phyloP scores from a whole-genome alignment of 1,284 basidiomycete species.

The Microbotryum violaceum region DNA sequence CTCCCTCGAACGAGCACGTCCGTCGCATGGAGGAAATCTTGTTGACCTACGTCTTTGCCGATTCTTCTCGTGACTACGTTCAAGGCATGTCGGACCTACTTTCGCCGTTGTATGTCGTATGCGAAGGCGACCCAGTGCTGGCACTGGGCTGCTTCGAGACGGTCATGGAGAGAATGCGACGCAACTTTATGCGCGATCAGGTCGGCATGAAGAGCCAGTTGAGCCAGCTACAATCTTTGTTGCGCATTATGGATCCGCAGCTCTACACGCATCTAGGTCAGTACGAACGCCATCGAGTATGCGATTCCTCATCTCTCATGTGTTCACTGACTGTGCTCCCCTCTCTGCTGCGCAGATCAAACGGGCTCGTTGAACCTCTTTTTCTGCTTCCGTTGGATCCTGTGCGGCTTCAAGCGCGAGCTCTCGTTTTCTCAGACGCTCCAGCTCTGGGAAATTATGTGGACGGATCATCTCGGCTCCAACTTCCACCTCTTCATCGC shows the following conservation, averaged over 20 bases:
- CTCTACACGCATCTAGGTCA: slow-evolving; percentile 75
- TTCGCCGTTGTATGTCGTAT: slow-evolving; percentile 85
- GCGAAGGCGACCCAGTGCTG: slow-evolving; percentile 75
- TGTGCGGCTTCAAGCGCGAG: slow-evolving; percentile 90
- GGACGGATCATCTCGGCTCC: slow-evolving; percentile 82
- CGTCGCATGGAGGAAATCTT: slow-evolving; percentile 69
- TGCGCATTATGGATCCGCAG: slow-evolving; percentile 88
- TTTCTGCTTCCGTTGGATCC: slow-evolving; percentile 69
- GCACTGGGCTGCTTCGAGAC: slow-evolving; percentile 95
- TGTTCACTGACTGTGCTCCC: not conserved
- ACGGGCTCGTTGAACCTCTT: slow-evolving; percentile 88
- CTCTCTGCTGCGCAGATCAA: slow-evolving; percentile 54
- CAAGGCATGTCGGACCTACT: slow-evolving; percentile 98
- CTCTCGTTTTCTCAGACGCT: slow-evolving; percentile 84
- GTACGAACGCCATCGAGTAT: slow-evolving; percentile 17
- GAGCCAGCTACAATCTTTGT: slow-evolving; percentile 77
- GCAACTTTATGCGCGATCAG: slow-evolving; percentile 93
- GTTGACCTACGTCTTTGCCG: slow-evolving; percentile 70
- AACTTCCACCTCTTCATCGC: slow-evolving; percentile 91
- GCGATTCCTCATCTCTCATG: too few relatives aligned
- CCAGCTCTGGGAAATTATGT: slow-evolving; percentile 87
- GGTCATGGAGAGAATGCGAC: slow-evolving; percentile 91
- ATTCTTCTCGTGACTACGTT: slow-evolving; percentile 58
- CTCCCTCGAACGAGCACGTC: slow-evolving; percentile 51
- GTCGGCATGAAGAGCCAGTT: slow-evolving; percentile 95